A percentile compares a stretch with the other conserved stretches of the same genome.
Evolutionary conservation across 2,329 filamentous ascomycete species (phyloP).

Genomic region (Nemania serpens): DNA sequence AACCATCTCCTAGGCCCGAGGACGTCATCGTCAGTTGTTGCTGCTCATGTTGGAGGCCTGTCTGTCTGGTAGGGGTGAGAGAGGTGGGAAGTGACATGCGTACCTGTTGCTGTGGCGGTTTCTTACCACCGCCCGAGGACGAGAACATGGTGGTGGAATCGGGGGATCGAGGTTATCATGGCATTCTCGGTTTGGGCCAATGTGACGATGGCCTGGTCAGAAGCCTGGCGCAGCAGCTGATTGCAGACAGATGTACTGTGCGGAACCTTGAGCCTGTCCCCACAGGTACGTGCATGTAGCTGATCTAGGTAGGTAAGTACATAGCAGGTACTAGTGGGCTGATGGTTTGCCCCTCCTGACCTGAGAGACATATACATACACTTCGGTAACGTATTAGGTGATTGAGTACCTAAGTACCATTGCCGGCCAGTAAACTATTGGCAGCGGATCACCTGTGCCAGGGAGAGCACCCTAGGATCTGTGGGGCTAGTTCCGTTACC

Average conservation of each 20-base stretch:
- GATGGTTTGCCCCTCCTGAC: slow-evolving; percentile 10
- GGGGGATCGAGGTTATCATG: slow-evolving; percentile 29
- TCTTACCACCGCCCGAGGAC: slow-evolving; percentile 69
- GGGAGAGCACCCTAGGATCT: too few relatives aligned
- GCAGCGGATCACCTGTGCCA: too few relatives aligned
- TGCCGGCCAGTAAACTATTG: too few relatives aligned
- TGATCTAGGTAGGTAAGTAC: too few relatives aligned
- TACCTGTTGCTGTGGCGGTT: slow-evolving; percentile 74
- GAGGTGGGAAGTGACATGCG: slow-evolving; percentile 40
- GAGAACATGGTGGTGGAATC: slow-evolving; percentile 61
- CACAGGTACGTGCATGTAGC: too few relatives aligned
- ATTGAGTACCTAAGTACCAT: too few relatives aligned
- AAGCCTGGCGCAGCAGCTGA: not conserved
- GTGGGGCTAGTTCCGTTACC: too few relatives aligned
- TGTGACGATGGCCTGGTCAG: slow-evolving; percentile 10
- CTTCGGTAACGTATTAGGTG: too few relatives aligned
- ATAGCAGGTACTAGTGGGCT: too few relatives aligned
- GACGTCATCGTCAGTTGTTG: slow-evolving; percentile 52
- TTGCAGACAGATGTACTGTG: slow-evolving; percentile 5
- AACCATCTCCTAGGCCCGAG: slow-evolving; percentile 77
- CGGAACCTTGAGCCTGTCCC: too few relatives aligned
- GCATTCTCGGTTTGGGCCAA: slow-evolving; percentile 33
- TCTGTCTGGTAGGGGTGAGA: not conserved
- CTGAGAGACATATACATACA: too few relatives aligned
- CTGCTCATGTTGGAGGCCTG: slow-evolving; percentile 1